Percentiles rank a stretch among this genome's conserved stretches.
phyloP scores from a whole-genome alignment of 805 yeast species.

The Candida ulmi region DNA sequence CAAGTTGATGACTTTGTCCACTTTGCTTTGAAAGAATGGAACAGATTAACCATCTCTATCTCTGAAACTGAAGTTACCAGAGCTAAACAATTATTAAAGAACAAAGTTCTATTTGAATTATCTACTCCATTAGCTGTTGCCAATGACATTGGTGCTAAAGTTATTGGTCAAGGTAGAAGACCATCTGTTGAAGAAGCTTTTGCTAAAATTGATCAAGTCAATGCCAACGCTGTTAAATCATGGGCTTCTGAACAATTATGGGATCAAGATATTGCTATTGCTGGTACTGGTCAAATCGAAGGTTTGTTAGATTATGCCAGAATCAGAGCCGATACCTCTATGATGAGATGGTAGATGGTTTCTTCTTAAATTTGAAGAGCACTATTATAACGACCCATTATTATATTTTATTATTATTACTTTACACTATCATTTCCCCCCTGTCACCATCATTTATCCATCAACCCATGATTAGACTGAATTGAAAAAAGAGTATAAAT shows the following conservation, averaged over 20 bases:
- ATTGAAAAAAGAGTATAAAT: too few species aligned
- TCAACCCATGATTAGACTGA: too few species aligned
- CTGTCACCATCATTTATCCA: too few species aligned
- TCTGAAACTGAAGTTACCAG: conserved; percentile 74
- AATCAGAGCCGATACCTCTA: conserved; percentile 83
- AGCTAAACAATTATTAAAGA: conserved; percentile 68
- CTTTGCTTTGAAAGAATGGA: conserved; percentile 83
- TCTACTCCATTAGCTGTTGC: conserved; percentile 47
- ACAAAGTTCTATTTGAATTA: conserved; percentile 48
- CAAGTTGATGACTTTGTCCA: conserved; percentile 73
- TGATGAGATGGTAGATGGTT: conserved; percentile 65
- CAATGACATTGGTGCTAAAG: conserved; percentile 52
- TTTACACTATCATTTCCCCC: neutral
- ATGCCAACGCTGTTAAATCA: conserved; percentile 51
- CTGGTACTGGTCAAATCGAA: conserved; percentile 86
- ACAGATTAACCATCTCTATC: conserved; percentile 71
- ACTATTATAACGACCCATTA: neutral
- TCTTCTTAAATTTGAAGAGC: neutral
- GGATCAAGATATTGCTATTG: conserved; percentile 80
- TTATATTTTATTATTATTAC: neutral
- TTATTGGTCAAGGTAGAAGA: conserved; percentile 57
- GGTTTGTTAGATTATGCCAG: conserved; percentile 78
- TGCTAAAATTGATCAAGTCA: conserved; percentile 57
- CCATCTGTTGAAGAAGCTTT: conserved; percentile 54
- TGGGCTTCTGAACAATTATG: conserved; percentile 77